These are phyloP conservation scores for Wickerhamia fluorescens DNA, from an alignment of 805 yeast genomes.

Conservation along the genomic window DNA sequence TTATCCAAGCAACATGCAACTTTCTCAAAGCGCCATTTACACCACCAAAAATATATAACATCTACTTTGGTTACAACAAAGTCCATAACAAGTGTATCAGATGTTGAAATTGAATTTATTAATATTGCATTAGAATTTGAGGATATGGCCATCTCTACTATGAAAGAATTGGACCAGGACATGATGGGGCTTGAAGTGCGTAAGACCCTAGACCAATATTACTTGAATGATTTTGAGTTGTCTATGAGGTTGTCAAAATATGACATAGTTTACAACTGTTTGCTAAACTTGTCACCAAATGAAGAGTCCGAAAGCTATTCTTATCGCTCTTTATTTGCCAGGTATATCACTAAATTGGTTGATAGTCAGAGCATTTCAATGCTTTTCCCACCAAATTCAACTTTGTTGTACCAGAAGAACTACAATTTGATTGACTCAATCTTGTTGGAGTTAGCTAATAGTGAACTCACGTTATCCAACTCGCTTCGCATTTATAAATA, in stretches of 20 bases:
- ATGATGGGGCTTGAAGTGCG: constrained; percentile 4
- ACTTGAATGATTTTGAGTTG: constrained; percentile 19
- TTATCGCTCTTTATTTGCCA: constrained; percentile 12
- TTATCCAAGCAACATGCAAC: constrained; percentile 14
- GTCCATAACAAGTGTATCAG: constrained; percentile 1
- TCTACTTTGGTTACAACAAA: constrained; percentile 5
- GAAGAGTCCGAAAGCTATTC: too few relatives aligned
- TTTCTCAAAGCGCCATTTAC: constrained; percentile 2
- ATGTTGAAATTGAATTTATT: constrained; percentile 10
- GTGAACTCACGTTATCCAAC: constrained; percentile 20
- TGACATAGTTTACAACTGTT: constrained; percentile 13
- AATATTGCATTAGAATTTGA: constrained; percentile 20
- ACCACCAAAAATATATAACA: constrained; percentile 5
- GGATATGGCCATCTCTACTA: constrained; percentile 16
- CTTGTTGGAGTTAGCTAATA: constrained; percentile 25
- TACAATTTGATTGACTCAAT: constrained; percentile 28
- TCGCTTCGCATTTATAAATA: constrained; percentile 31
- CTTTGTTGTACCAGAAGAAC: constrained; percentile 14
- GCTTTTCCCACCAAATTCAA: constrained; percentile 15
- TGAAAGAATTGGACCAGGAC: constrained; percentile 5
- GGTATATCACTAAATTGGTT: constrained; percentile 20
- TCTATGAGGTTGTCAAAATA: constrained; percentile 16
- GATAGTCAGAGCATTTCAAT: constrained; percentile 13
- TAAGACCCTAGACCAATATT: constrained; percentile 9
- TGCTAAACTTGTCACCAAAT: constrained; percentile 12